These are phyloP conservation scores for Psilocybe tampanensis DNA, from an alignment of 768 basidiomycete genomes.

Conservation along the genomic window DNA sequence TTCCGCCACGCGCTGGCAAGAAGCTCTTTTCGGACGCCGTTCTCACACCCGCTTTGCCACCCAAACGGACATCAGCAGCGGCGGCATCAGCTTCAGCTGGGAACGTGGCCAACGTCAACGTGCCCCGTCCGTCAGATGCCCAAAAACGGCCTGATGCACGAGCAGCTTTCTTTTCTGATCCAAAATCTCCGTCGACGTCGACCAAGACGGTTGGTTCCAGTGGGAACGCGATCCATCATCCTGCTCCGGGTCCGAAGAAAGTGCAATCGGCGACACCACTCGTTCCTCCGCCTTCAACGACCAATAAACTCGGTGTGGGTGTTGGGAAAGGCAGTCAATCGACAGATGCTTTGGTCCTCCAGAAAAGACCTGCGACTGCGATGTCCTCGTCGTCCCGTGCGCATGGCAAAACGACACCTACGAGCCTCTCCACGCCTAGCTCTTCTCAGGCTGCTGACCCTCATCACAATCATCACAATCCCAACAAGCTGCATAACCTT, in stretches of 20 bases:
- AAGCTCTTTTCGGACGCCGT: constrained; percentile 27
- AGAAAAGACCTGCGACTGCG: constrained; percentile 17
- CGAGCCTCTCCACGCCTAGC: constrained; percentile 19
- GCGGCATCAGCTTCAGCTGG: background rate
- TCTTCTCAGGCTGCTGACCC: constrained; percentile 13
- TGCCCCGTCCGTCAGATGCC: constrained; percentile 6
- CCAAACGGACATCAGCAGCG: constrained; percentile 1
- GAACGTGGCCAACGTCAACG: background rate
- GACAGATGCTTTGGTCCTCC: constrained; percentile 15
- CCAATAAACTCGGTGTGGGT: constrained; percentile 5
- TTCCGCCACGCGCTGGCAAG: constrained; percentile 13
- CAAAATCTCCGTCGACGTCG: background rate
- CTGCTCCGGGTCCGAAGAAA: constrained; percentile 14
- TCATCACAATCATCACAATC: constrained; percentile 23
- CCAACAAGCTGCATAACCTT: constrained; percentile 12
- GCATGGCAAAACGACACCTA: constrained; percentile 13
- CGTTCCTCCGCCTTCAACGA: background rate
- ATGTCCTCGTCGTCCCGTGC: constrained; percentile 11
- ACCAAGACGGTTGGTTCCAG: too few relatives aligned
- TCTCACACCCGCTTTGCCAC: constrained; percentile 19
- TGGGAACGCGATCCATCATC: background rate
- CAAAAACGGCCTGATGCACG: constrained; percentile 22
- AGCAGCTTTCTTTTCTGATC: constrained; percentile 7
- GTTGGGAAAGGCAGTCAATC: constrained; percentile 12
- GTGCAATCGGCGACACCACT: constrained; percentile 11